phyloP scores from a whole-genome alignment of 306 rosid species.

The Erythrophleum fordii region DNA sequence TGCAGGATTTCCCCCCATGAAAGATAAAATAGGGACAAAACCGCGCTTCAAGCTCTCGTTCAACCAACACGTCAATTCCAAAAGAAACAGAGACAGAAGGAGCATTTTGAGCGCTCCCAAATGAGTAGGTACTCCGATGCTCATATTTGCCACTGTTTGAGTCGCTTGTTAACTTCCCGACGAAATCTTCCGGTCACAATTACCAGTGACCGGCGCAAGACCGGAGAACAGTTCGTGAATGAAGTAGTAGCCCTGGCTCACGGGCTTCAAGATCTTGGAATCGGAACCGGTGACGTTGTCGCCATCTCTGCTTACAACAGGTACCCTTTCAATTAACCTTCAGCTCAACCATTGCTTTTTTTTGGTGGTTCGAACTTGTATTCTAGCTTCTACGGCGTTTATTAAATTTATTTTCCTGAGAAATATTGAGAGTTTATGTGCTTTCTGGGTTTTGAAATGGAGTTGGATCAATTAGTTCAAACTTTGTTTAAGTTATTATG shows the following conservation, averaged over 20 bases:
- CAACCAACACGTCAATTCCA: no score
- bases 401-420: neutral
- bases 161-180: conserved; percentile 50
- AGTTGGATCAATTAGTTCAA: neutral
- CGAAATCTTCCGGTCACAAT: conserved; percentile 48
- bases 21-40: neutral
- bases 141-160: conserved; percentile 87
- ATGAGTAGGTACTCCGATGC: conserved; percentile 55
- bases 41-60: neutral
- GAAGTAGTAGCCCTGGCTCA: conserved; percentile 62
- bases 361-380: neutral
- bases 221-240: conserved; percentile 60
- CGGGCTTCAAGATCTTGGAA: conserved; percentile 63
- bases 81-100: neutral
- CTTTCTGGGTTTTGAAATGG: neutral
- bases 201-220: conserved; percentile 51
- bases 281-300: conserved; percentile 67
- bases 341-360: neutral
- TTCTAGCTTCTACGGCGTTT: no score
- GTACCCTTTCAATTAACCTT: conserved; percentile 29
- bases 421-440: neutral
- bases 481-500: no score
- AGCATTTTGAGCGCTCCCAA: neutral
- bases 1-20: no score
- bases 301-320: conserved; percentile 86